Evolutionary conservation across 1,284 basidiomycete genomes (phyloP).

Genomic region (Rhodotorula glutinis): DNA sequence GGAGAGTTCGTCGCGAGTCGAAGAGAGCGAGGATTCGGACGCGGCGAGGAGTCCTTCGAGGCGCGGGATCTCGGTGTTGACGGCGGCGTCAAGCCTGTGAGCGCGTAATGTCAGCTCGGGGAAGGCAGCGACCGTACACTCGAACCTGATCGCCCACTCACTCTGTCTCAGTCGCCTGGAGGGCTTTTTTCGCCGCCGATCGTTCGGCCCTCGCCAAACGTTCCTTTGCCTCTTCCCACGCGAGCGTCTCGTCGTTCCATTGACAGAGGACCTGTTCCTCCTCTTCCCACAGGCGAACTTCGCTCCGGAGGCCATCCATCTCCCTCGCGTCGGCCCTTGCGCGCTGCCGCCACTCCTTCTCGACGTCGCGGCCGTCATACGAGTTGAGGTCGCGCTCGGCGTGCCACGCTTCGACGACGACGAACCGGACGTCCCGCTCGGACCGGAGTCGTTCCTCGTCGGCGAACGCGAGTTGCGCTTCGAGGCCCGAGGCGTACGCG

Average conservation of each 20-base stretch:
- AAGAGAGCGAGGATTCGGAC: neutral
- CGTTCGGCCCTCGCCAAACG: slow-evolving; percentile 6
- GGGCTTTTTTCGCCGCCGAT: slow-evolving; percentile 4
- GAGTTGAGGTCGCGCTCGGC: slow-evolving; percentile 7
- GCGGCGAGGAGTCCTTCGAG: slow-evolving; percentile 12
- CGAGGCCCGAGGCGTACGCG: slow-evolving; percentile 17
- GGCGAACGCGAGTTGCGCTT: neutral
- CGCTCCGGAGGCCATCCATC: slow-evolving; percentile 10
- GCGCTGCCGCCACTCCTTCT: slow-evolving; percentile 39
- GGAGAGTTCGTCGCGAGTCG: neutral
- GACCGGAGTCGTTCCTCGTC: neutral
- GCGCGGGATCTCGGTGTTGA: slow-evolving; percentile 25
- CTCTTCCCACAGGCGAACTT: neutral
- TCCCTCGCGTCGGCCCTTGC: slow-evolving; percentile 33
- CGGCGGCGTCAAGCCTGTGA: slow-evolving; percentile 22
- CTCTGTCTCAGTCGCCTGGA: slow-evolving; percentile 20
- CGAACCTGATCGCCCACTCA: neutral
- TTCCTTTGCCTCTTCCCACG: slow-evolving; percentile 7
- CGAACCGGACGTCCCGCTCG: neutral
- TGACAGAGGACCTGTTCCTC: neutral
- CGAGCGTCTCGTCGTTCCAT: neutral
- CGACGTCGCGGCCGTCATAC: slow-evolving; percentile 1
- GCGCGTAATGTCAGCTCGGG: neutral
- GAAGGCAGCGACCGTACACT: too few species aligned
- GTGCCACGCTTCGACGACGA: neutral